Percentiles rank a stretch among this genome's conserved stretches.
Conservation (phyloP, 2,329 filamentous ascomycete genomes). For the Erysiphe pulchra region DNA sequence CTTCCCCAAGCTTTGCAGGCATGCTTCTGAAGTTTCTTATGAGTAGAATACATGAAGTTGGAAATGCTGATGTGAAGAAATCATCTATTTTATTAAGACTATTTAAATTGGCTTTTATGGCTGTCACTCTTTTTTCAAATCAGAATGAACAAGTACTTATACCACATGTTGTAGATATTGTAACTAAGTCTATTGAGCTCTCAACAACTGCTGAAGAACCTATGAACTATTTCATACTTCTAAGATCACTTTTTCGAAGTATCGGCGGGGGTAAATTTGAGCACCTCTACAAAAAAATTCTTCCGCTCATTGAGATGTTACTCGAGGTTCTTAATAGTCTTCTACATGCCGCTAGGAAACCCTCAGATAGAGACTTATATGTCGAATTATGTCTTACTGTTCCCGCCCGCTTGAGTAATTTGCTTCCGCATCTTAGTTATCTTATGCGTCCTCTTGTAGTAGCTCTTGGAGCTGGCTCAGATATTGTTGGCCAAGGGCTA, state of each 20-base stretch:
- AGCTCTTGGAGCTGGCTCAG: slow-evolving; percentile 68
- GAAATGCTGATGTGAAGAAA: slow-evolving; percentile 72
- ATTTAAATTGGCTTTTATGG: slow-evolving; percentile 98
- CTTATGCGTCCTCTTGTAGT: slow-evolving; percentile 96
- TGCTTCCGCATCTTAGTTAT: slow-evolving; percentile 84
- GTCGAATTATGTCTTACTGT: slow-evolving; percentile 94
- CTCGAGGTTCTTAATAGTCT: slow-evolving; percentile 92
- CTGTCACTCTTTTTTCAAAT: slow-evolving; percentile 77
- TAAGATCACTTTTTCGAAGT: slow-evolving; percentile 80
- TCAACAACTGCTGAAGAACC: slow-evolving; percentile 91
- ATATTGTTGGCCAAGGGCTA: slow-evolving; percentile 82
- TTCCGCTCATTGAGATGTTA: slow-evolving; percentile 90
- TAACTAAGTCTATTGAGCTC: slow-evolving; percentile 88
- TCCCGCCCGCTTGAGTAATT: slow-evolving; percentile 74
- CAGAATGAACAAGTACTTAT: slow-evolving; percentile 92
- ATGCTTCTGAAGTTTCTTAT: slow-evolving; percentile 96
- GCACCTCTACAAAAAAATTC: slow-evolving; percentile 90
- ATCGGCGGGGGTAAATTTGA: slow-evolving; percentile 96
- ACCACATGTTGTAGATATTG: slow-evolving; percentile 89
- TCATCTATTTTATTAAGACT: slow-evolving; percentile 78
- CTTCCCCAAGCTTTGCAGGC: slow-evolving; percentile 87
- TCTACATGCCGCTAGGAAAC: slow-evolving; percentile 69
- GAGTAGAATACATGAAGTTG: slow-evolving; percentile 87
- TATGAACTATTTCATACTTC: slow-evolving; percentile 91
- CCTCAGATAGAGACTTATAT: slow-evolving; percentile 77